These are phyloP conservation scores for Boletus rufocinnamomeus DNA, from an alignment of 768 basidiomycete genomes.

Conservation along the genomic window DNA sequence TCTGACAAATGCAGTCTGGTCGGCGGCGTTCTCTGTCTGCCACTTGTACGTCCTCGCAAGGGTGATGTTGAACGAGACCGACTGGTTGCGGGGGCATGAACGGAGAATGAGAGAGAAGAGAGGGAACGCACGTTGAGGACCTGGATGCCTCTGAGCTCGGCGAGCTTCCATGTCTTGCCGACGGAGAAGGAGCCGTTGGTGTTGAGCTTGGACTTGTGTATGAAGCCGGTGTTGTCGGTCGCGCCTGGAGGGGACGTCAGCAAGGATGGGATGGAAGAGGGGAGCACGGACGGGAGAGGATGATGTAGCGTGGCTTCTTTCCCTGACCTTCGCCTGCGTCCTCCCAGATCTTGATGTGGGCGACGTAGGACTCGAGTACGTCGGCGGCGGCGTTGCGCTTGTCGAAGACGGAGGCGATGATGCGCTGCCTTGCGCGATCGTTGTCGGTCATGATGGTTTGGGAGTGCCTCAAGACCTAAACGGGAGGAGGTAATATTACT, in stretches of 20 bases:
- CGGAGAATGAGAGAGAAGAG: constrained; percentile 2
- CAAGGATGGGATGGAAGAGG: not conserved
- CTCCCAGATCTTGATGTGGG: constrained; percentile 94
- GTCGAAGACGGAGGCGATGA: constrained; percentile 83
- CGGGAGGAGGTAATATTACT: not conserved
- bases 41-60: constrained; percentile 89
- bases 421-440: constrained; percentile 62
- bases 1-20: constrained; percentile 74
- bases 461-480: constrained; percentile 16
- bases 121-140: constrained; percentile 64
- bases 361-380: constrained; percentile 78
- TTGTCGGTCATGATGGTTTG: constrained; percentile 38
- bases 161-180: constrained; percentile 92
- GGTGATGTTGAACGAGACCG: constrained; percentile 73
- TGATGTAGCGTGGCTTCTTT: constrained; percentile 85
- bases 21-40: constrained; percentile 74
- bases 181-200: constrained; percentile 94
- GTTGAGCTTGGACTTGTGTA: constrained; percentile 98
- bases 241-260: constrained; percentile 46
- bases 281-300: constrained; percentile 79
- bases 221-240: constrained; percentile 60
- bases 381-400: constrained; percentile 63
- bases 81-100: constrained; percentile 41
- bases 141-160: constrained; percentile 80
- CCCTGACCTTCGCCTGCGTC: constrained; percentile 73